Conservation (phyloP, 495 filamentous ascomycete genomes). For the Lasiosphaeria hispida region DNA sequence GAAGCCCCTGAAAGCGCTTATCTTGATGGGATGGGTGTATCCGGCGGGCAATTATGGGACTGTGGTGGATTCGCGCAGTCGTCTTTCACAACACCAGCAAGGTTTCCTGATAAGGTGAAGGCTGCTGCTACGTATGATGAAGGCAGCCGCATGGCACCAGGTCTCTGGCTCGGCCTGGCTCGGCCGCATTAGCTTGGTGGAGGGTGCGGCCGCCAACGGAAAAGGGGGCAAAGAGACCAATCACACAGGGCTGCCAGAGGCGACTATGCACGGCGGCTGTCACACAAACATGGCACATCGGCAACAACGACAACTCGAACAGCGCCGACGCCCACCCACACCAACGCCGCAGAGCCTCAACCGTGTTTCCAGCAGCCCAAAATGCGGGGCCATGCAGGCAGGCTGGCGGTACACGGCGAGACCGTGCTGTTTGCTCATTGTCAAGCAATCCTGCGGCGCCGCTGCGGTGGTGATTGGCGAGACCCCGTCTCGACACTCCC, state of each 20-base stretch:
- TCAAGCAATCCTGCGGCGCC: neutral
- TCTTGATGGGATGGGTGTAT: no score
- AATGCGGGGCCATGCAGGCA: neutral
- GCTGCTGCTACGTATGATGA: neutral
- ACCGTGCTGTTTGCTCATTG: neutral
- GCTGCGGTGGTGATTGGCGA: no score
- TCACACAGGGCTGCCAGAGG: neutral
- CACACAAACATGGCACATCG: neutral
- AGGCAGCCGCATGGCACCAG: neutral
- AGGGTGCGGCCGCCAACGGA: neutral
- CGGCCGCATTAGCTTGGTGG: neutral
- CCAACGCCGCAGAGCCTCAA: slow-evolving; percentile 7
- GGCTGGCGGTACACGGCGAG: neutral
- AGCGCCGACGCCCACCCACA: neutral
- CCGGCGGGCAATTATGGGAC: no score
- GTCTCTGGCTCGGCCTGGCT: slow-evolving; percentile 3
- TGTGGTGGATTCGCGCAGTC: no score
- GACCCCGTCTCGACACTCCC: neutral
- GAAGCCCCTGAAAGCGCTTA: no score
- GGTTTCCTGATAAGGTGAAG: no score
- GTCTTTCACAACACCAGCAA: no score
- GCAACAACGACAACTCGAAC: neutral
- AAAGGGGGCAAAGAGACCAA: neutral
- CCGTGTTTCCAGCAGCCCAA: neutral
- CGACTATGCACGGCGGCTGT: slow-evolving; percentile 4